These are phyloP conservation scores for Arthromyces matolae DNA, from an alignment of 768 basidiomycete species.

Conservation along the genomic window DNA sequence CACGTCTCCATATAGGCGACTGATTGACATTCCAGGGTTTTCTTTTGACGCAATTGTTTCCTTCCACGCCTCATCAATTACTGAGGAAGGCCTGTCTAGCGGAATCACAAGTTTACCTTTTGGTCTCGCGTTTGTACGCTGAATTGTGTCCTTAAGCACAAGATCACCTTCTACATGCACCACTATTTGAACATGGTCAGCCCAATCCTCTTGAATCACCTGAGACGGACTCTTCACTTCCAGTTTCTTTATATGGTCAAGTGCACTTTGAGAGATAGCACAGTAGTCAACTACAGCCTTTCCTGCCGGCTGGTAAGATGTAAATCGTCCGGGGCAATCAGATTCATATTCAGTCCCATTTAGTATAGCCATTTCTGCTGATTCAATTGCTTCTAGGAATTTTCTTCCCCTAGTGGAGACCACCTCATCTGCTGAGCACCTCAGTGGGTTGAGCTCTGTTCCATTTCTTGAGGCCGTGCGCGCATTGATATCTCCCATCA, in stretches of 20 bases:
- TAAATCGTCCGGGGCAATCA: background rate
- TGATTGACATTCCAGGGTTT: background rate
- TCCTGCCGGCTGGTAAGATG: background rate
- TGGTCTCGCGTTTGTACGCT: background rate
- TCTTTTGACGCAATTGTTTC: background rate
- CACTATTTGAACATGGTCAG: background rate
- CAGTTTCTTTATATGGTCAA: background rate
- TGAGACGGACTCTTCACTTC: background rate
- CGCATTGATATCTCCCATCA: constrained; percentile 6
- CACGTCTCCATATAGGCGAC: background rate
- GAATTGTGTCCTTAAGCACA: background rate
- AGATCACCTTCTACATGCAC: no score
- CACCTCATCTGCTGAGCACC: background rate
- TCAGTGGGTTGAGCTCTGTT: background rate
- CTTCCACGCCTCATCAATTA: background rate
- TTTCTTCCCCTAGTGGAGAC: background rate
- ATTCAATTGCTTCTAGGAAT: background rate
- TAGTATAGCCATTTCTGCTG: background rate
- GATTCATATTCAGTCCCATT: background rate
- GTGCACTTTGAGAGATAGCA: background rate
- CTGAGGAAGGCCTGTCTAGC: background rate
- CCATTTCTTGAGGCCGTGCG: background rate
- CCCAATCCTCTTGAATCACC: background rate
- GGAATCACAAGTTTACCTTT: no score
- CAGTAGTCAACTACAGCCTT: constrained; percentile 3